These are phyloP conservation scores for Amniculicola lignicola DNA, from an alignment of 495 filamentous ascomycete genomes.

Conservation along the genomic window DNA sequence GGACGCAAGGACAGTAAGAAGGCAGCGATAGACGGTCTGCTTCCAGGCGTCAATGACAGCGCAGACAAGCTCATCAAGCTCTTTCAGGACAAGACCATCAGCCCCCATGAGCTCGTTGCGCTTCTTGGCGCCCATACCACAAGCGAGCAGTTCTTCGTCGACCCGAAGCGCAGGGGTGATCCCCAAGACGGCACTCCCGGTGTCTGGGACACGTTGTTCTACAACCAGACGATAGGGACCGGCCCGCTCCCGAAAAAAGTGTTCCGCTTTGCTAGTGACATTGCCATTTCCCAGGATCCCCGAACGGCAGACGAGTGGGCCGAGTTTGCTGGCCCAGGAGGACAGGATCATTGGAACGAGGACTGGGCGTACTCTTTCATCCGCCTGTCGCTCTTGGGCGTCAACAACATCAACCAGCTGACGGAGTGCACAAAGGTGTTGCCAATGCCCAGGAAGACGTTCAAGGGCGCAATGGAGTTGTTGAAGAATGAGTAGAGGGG, in stretches of 20 bases:
- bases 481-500: conserved; percentile 18
- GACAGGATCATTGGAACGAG: conserved; percentile 41
- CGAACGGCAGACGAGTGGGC: conserved; percentile 39
- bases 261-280: conserved; percentile 49
- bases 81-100: conserved; percentile 51
- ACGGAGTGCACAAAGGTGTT: conserved; percentile 44
- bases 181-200: conserved; percentile 47
- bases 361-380: conserved; percentile 44
- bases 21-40: conserved; percentile 35
- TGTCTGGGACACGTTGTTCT: conserved; percentile 48
- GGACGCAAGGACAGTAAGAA: conserved; percentile 41
- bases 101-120: conserved; percentile 45
- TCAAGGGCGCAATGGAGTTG: conserved; percentile 14
- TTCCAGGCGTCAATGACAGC: conserved; percentile 38
- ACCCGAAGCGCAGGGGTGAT: conserved; percentile 34
- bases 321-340: conserved; percentile 37
- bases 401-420: conserved; percentile 47
- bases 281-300: conserved; percentile 42
- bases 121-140: conserved; percentile 52
- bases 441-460: conserved; percentile 25
- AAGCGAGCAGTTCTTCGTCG: conserved; percentile 46
- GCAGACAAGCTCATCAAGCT: conserved; percentile 44
- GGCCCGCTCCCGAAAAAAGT: conserved; percentile 39
- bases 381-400: conserved; percentile 45
- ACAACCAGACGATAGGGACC: conserved; percentile 41